These are phyloP conservation scores for Phragmites australis DNA, from an alignment of 176 grass and related monocot genomes.

Conservation along the genomic window DNA sequence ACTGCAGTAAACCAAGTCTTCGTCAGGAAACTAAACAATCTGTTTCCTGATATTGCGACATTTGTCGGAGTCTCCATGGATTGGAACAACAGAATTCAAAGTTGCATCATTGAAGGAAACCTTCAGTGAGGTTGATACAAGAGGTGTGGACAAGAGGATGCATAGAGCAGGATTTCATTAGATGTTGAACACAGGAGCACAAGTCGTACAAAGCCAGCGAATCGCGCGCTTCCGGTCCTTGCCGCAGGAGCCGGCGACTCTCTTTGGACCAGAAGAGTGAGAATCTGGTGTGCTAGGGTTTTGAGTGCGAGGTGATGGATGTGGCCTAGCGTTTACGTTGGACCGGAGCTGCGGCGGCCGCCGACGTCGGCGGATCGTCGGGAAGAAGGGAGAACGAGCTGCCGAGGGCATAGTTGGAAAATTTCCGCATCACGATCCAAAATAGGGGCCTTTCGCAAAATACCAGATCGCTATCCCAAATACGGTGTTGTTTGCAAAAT, in stretches of 20 bases:
- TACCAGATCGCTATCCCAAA: background rate
- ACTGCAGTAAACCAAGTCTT: constrained; percentile 15
- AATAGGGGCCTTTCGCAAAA: too few relatives aligned
- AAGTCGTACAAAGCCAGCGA: background rate
- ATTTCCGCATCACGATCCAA: background rate
- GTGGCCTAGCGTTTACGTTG: too few relatives aligned
- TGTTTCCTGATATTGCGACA: background rate
- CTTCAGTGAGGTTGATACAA: background rate
- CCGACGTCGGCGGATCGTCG: too few relatives aligned
- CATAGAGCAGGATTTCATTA: too few relatives aligned
- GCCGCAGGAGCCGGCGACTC: background rate
- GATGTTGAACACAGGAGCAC: too few relatives aligned
- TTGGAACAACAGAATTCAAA: background rate
- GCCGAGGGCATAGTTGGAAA: too few relatives aligned
- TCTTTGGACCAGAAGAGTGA: too few relatives aligned
- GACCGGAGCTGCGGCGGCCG: too few relatives aligned
- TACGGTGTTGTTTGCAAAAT: background rate
- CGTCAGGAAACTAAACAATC: background rate
- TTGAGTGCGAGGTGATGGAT: background rate
- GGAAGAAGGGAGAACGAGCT: too few relatives aligned
- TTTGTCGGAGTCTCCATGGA: background rate
- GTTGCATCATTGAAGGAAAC: background rate
- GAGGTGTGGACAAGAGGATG: background rate
- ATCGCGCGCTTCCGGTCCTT: background rate
- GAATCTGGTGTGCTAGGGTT: background rate